Evolutionary conservation across 2,329 filamentous ascomycete species (phyloP), one percentile per base, ranked within the genome.

Genomic region (Cladosporium colombiae): DNA sequence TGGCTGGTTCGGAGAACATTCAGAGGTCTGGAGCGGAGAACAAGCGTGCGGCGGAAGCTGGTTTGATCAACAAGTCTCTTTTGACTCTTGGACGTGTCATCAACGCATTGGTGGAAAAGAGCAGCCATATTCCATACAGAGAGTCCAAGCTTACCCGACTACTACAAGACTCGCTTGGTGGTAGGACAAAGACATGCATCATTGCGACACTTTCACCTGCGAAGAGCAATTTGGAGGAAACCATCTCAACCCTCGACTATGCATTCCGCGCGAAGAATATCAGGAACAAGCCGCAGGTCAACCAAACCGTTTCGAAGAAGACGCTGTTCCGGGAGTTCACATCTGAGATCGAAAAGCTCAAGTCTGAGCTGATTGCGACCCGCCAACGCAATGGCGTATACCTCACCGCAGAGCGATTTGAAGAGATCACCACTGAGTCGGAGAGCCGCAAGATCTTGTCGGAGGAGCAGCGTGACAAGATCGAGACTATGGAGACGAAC

Each of bases 261-360:
- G 96, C 95, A 13, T 98, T 98, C 80, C 88, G 95, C 56, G 95
- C 95, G 18, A 99, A 99, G 82, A 98, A 99, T 72, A 99, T 99
- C 73, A 91, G 92, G 59, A 99, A 99, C 79, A 97, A 97, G 79
- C 96, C 95, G 0, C 95, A 99, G 75, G 85, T 96, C 72, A 99
- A 98, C 78, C 91, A 92, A 58, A 86, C 92, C 74, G 88, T 98
- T 69, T 93, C 92, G 69, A 99, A 98, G 79, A 96, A 95, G 80
- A 97, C 92, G 3, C 79, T 99, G 14, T 84, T 99, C 13, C 89
- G 87, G 67, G 95, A 99, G 70, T 97, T 97, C 70, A 95, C 94
- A 0, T 82, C 85, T 27, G 95, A 99, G 75, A 97, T 99, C 61
- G 93, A 99, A 77, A 95, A 92, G 76, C 83, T 99, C 40, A 97